Evolutionary conservation across 2,329 filamentous ascomycete genomes (phyloP), one percentile per base, ranked within the genome.

Genomic region (Zalaria obscura): DNA sequence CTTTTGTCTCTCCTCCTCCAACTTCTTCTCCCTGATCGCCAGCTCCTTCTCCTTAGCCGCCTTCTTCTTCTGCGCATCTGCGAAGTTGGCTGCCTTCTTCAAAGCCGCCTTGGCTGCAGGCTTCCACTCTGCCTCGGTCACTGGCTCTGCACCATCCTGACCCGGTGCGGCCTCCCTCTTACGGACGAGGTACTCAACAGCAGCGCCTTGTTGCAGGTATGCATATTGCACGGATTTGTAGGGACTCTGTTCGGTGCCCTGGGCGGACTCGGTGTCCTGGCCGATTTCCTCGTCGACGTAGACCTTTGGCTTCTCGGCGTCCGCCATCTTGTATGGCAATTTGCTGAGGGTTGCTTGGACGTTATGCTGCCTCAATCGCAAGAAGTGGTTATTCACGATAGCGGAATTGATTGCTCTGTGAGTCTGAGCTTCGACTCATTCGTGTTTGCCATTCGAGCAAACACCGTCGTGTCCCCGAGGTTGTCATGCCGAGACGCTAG

Each of bases 211-310:
- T 62, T 83, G 76, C 55, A 87, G 72, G 63, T 85, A 83, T 48
- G 85, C 87, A 57, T 78, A 78, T 49, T 80, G 69, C 35, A 93
- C 74, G 34, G 81, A 78, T 69, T 93, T 89, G 75, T 80, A 93
- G 38, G 87, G 86, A 51, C 78, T 73, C 47, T 70, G 65, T 61
- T 88, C 75, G 49, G 78, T 73, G 56, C 86, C 18, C 18, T 18
- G 18, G 29, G 43, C 74, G 45, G 71, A 59, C 51, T 74, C 59
- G 43, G 63, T 62, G 55, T 82, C 87, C 52, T 72, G 67, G 53
- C 87, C 87, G 51, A 71, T 71, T 53, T 86, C 82, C 57, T 86
- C 82, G 68, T 93, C 86, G 57, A 93, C 73, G 66, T 88, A 86
- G 60, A 83, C 71, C 36, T 64, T 67, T 35, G 55, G 50, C 44